Conservation (phyloP, 768 basidiomycete genomes). For the Rhodotorula babjevae region DNA sequence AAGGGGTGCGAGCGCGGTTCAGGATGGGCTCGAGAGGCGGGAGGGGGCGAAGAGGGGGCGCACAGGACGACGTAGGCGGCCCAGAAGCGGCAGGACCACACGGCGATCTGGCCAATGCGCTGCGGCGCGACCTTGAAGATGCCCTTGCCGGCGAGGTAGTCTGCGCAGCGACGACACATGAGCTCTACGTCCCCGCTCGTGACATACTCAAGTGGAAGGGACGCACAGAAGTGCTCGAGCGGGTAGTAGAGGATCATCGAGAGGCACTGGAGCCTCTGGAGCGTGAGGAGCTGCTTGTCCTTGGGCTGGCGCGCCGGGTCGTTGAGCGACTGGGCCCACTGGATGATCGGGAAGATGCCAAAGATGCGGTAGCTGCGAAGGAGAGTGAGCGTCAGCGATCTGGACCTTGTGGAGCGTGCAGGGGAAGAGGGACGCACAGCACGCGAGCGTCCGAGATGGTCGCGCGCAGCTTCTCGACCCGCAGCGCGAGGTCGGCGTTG, state of each 20-base stretch:
- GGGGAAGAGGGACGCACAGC: not conserved
- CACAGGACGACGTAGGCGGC: constrained; percentile 71
- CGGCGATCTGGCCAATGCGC: constrained; percentile 47
- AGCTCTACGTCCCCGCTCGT: too few species aligned
- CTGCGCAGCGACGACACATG: constrained; percentile 3
- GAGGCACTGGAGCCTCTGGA: constrained; percentile 43
- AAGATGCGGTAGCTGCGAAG: constrained; percentile 33
- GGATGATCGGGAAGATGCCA: constrained; percentile 41
- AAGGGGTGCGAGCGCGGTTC: constrained; percentile 18
- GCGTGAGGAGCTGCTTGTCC: constrained; percentile 25
- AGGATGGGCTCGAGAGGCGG: not conserved
- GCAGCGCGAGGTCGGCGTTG: constrained; percentile 15
- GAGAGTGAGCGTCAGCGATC: not conserved
- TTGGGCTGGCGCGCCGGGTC: constrained; percentile 29
- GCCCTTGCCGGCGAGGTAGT: constrained; percentile 42
- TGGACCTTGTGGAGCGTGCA: too few species aligned
- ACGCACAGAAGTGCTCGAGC: constrained; percentile 44
- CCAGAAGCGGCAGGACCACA: constrained; percentile 81
- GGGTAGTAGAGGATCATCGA: constrained; percentile 47
- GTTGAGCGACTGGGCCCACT: constrained; percentile 40
- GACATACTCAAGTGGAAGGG: too few species aligned
- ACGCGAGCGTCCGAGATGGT: constrained; percentile 32
- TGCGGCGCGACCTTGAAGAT: constrained; percentile 28
- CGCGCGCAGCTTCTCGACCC: constrained; percentile 34
- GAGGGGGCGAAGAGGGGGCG: constrained; percentile 48